Conservation (phyloP, 2,329 filamentous ascomycete species). For the Cryoendolithus antarcticus region DNA sequence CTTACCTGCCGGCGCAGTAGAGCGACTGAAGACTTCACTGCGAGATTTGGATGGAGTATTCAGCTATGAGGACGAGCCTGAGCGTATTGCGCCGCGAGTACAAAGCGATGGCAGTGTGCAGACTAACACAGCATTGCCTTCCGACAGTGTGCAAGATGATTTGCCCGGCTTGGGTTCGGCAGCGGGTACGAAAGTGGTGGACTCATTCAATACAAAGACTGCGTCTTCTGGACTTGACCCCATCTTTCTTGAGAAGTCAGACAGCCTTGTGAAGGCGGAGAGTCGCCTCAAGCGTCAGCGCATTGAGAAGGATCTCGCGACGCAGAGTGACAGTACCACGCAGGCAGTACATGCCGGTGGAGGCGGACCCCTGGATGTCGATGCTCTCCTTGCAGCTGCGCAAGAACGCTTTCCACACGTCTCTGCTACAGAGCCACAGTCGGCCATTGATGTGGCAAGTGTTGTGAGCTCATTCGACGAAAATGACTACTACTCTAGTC, state of each 20-base stretch:
- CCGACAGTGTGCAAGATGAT: constrained; percentile 5
- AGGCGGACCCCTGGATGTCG: constrained; percentile 24
- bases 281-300: constrained; percentile 66
- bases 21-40: constrained; percentile 19
- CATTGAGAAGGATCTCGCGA: constrained; percentile 55
- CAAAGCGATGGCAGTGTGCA: background rate
- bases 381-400: constrained; percentile 42
- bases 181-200: background rate
- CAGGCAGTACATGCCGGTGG: constrained; percentile 5
- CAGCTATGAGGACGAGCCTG: constrained; percentile 3
- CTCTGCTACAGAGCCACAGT: constrained; percentile 40
- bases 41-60: constrained; percentile 2
- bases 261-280: constrained; percentile 71
- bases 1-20: constrained; percentile 41
- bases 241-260: constrained; percentile 74
- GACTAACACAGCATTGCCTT: constrained; percentile 4
- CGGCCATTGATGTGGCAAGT: constrained; percentile 46
- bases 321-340: constrained; percentile 33
- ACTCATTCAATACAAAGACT: constrained; percentile 8
- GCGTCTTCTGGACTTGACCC: constrained; percentile 54
- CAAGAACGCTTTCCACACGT: constrained; percentile 60
- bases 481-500: constrained; percentile 92
- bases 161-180: constrained; percentile 14
- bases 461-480: constrained; percentile 67
- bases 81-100: constrained; percentile 1